These are phyloP conservation scores for Quercus alba DNA, from an alignment of 306 rosid species.

Conservation along the genomic window DNA sequence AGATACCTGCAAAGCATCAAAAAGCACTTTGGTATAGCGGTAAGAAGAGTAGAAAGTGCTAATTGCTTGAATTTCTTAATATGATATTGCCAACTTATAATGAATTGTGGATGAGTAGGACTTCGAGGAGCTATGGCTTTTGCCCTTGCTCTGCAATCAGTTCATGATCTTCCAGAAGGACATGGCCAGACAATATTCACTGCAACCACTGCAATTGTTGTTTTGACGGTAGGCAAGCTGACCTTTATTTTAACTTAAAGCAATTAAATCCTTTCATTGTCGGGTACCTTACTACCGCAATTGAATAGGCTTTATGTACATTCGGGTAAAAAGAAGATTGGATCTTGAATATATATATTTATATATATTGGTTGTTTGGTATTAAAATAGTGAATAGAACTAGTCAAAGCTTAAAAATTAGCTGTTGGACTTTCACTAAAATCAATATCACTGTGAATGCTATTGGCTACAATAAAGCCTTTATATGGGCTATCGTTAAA, in stretches of 20 bases:
- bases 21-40: conserved; percentile 99
- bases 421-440: no score
- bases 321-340: no score
- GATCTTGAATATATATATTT: no score
- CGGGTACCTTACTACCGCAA: neutral
- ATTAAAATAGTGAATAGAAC: no score
- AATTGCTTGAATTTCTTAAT: conserved; percentile 1
- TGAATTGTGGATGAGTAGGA: conserved; percentile 46
- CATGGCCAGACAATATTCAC: conserved; percentile 98
- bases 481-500: no score
- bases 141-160: conserved; percentile 96
- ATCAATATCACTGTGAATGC: no score
- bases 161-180: conserved; percentile 99
- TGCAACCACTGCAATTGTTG: conserved; percentile 97
- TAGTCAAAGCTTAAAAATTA: no score
- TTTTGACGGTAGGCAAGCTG: conserved; percentile 72
- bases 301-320: no score
- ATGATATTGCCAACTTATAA: conserved; percentile 3
- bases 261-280: conserved; percentile 11
- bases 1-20: conserved; percentile 81
- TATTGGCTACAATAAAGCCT: no score
- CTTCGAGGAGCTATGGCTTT: conserved; percentile 99
- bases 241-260: conserved; percentile 10
- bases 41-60: conserved; percentile 35
- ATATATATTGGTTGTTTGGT: no score